Conservation (phyloP, 148 eudicot species). For the Rheum nobile region DNA sequence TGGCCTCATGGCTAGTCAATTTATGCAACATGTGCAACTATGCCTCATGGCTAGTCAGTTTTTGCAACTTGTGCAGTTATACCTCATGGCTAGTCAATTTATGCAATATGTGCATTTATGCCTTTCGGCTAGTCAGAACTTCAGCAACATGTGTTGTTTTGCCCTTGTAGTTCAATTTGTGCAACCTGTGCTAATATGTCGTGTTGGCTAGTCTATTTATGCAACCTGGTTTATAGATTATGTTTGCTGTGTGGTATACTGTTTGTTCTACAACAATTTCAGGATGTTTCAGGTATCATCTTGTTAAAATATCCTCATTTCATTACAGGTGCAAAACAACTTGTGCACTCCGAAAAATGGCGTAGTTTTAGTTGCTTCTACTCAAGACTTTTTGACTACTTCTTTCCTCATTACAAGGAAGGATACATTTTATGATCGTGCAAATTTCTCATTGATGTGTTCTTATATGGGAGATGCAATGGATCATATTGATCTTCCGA, state of each 20-base stretch:
- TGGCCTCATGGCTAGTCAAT: too few relatives aligned
- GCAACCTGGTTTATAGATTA: neutral
- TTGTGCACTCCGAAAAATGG: constrained; percentile 88
- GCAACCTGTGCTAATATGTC: too few relatives aligned
- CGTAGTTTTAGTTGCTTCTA: constrained; percentile 87
- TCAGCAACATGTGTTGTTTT: too few relatives aligned
- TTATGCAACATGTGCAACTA: too few relatives aligned
- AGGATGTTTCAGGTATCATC: neutral
- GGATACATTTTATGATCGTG: constrained; percentile 92
- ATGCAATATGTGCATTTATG: too few relatives aligned
- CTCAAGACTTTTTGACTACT: constrained; percentile 75
- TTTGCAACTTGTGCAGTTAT: too few relatives aligned
- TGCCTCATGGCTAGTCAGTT: too few relatives aligned
- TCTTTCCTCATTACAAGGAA: constrained; percentile 85
- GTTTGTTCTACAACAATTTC: neutral
- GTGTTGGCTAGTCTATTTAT: too few relatives aligned
- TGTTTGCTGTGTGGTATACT: neutral
- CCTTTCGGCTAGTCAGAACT: too few relatives aligned
- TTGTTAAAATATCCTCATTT: neutral
- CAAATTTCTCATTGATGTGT: constrained; percentile 63
- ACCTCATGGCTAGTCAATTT: too few relatives aligned
- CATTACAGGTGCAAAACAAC: constrained; percentile 83
- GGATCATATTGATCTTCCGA: constrained; percentile 81
- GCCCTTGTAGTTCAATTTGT: too few relatives aligned
- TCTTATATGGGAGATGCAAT: constrained; percentile 85